Conservation (phyloP, 1,284 basidiomycete genomes). For the Ganoderma lucidum region DNA sequence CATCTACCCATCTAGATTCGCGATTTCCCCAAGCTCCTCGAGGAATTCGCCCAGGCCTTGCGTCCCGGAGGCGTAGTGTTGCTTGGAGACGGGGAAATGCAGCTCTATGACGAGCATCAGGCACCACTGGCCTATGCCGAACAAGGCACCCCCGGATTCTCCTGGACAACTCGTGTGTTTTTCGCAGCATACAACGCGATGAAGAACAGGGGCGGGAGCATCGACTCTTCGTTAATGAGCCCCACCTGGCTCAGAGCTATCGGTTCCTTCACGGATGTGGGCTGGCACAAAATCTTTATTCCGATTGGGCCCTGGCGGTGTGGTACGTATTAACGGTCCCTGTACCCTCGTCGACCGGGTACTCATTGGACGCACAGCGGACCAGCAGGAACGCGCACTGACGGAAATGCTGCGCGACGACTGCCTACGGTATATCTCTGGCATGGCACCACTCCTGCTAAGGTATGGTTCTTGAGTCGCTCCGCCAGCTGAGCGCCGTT, state of each 20-base stretch:
- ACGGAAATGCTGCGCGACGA: conserved; percentile 45
- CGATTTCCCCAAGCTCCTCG: conserved; percentile 42
- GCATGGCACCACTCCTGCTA: conserved; percentile 42
- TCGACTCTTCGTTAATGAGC: conserved; percentile 41
- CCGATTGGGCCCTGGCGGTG: conserved; percentile 47
- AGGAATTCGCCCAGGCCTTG: conserved; percentile 40
- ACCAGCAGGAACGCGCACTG: conserved; percentile 39
- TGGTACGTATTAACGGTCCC: conserved; percentile 30
- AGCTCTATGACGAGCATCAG: conserved; percentile 44
- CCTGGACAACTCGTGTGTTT: conserved; percentile 44
- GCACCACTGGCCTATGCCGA: conserved; percentile 40
- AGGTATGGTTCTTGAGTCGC: conserved; percentile 32
- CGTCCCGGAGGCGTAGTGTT: conserved; percentile 44
- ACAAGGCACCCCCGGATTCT: conserved; percentile 37
- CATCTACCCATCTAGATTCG: conserved; percentile 37
- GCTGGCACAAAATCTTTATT: conserved; percentile 45
- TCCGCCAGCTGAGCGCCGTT: not conserved
- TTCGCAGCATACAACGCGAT: conserved; percentile 46
- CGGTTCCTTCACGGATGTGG: conserved; percentile 42
- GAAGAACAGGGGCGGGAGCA: conserved; percentile 43
- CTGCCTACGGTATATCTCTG: conserved; percentile 40
- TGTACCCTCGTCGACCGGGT: not conserved
- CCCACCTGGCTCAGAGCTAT: conserved; percentile 44
- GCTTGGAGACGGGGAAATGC: conserved; percentile 46
- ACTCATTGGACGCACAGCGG: conserved; percentile 27